phyloP scores from a whole-genome alignment of 148 eudicot genomes.

The Rhododendron henanense region DNA sequence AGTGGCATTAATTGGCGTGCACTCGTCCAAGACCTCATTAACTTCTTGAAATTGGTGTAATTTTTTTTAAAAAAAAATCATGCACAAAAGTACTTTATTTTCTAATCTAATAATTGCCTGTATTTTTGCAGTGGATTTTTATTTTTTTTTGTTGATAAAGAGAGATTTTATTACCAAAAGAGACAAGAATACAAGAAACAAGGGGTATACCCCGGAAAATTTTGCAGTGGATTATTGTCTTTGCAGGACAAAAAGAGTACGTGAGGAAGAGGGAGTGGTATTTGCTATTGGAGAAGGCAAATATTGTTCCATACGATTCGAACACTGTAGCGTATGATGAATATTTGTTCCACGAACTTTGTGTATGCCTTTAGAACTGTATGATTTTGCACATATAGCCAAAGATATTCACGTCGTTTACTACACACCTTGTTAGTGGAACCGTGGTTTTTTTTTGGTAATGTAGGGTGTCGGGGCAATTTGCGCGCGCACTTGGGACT shows the following conservation, averaged over 20 bases:
- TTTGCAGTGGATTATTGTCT: neutral
- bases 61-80: too few species aligned
- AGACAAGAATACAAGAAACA: too few species aligned
- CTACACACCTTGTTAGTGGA: neutral
- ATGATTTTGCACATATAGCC: neutral
- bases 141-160: too few species aligned
- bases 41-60: neutral
- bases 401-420: neutral
- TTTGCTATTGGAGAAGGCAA: neutral
- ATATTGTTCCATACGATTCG: conserved; percentile 1
- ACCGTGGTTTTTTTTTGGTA: too few species aligned
- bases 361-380: neutral
- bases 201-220: too few species aligned
- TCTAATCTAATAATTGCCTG: neutral
- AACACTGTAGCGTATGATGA: neutral
- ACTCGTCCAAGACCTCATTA: too few species aligned
- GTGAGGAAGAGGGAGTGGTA: neutral
- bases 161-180: too few species aligned
- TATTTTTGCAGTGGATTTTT: too few species aligned
- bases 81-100: neutral
- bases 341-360: neutral
- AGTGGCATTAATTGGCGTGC: too few species aligned
- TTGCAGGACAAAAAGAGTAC: neutral
- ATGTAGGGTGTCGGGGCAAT: too few species aligned
- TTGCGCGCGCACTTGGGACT: too few species aligned